Base-by-base conservation (phyloP, 2,329 filamentous ascomycete species). In the Fusarium longipes region DNA sequence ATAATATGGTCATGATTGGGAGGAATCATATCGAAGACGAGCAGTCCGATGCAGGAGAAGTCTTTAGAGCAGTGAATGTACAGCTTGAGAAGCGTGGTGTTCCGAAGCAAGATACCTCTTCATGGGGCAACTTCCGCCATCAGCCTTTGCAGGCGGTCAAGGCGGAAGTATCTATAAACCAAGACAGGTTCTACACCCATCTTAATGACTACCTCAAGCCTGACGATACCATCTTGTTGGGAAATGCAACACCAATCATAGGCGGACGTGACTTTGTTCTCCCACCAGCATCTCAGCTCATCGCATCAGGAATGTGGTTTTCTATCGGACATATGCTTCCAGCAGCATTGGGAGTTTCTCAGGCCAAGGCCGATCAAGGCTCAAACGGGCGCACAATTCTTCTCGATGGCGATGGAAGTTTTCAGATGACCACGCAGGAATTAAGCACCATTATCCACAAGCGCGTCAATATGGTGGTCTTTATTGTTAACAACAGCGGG, bases 301-400 rank as follows among this genome's bases (percentile, higher is more conserved):
- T 63, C 18, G 58, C 58, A 6, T 63, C 60, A 3, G 57, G 57
- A 25, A 57, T 64, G 47, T 64, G 61, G 61, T 56, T 64, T 6
- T 64, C 61, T 1, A 63, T 64, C 1, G 61, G 61, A 0, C 52
- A 63, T 2, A 63, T 53, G 52, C 52, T 64, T 1, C 58, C 61
- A 1, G 61, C 58, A 1, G 35, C 61, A 7, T 14, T 58, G 4
- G 61, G 61, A 1, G 52, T 43, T 2, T 20, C 61, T 0, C 58
- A 57, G 14, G 58, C 58, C n/a, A 51, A 64, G 4, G 30, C 20
- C 5, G 24, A 29, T 0, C 29, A 51, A 15, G 32, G 15, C 2
- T 35, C 35, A 0, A 29, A 6, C 3, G 52, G 61, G 1, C 58
- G 58, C 4, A 64, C 61, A 4, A 58, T 64, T 3, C 47, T 64